Evolutionary conservation across 2,329 filamentous ascomycete genomes (phyloP).

Genomic region (Dothideomycetidae sp.): DNA sequence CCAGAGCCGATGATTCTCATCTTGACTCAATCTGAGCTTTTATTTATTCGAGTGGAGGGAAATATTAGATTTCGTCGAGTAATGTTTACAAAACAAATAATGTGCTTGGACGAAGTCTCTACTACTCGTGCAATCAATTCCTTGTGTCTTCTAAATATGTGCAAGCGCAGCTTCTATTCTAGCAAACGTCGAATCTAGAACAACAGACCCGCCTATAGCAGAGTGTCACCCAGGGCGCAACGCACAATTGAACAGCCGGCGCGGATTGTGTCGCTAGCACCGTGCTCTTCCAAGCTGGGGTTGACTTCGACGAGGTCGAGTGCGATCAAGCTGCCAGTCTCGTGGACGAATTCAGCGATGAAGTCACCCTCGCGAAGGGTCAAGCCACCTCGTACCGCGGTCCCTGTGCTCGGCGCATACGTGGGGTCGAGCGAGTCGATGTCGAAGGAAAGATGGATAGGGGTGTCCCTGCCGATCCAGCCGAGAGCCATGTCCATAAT

Average conservation of each 20-base stretch:
- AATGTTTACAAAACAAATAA: no score
- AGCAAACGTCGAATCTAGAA: no score
- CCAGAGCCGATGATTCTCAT: no score
- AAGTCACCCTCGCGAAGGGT: constrained; percentile 93
- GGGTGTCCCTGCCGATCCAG: constrained; percentile 86
- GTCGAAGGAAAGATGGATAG: constrained; percentile 94
- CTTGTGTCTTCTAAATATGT: no score
- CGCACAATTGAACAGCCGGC: constrained; percentile 78
- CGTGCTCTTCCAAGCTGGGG: constrained; percentile 36
- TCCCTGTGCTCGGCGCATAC: constrained; percentile 93
- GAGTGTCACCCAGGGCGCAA: constrained; percentile 80
- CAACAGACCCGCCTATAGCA: constrained; percentile 60
- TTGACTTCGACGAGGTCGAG: constrained; percentile 44
- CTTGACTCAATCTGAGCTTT: no score
- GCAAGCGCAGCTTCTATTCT: no score
- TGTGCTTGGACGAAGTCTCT: no score
- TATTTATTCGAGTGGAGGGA: no score
- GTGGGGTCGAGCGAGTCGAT: constrained; percentile 91
- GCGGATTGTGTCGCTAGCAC: constrained; percentile 72
- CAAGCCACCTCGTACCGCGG: constrained; percentile 81
- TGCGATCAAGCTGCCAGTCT: constrained; percentile 42
- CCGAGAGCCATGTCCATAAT: constrained; percentile 98
- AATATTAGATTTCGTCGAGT: no score
- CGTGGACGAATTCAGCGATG: constrained; percentile 60
- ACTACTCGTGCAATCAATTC: no score